These are phyloP conservation scores for Fusarium mexicanum DNA, from an alignment of 2,329 filamentous ascomycete genomes.

Conservation along the genomic window DNA sequence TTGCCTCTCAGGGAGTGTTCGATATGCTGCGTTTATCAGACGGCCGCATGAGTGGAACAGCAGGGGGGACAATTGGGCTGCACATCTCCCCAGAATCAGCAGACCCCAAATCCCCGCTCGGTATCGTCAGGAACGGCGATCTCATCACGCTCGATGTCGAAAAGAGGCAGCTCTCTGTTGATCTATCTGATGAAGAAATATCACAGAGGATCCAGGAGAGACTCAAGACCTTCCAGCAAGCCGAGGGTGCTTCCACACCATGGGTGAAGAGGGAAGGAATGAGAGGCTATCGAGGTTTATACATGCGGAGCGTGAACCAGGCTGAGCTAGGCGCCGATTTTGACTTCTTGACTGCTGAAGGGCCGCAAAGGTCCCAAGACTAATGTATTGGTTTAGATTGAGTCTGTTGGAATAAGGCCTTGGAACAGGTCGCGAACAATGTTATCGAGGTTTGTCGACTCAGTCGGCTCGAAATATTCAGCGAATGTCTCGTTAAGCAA, in stretches of 20 bases:
- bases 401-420: slow-evolving; percentile 48
- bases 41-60: slow-evolving; percentile 86
- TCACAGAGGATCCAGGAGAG: slow-evolving; percentile 67
- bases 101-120: slow-evolving; percentile 78
- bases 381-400: not conserved
- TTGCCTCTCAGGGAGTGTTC: slow-evolving; percentile 75
- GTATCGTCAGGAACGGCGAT: slow-evolving; percentile 80
- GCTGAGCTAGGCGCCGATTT: slow-evolving; percentile 69
- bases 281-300: slow-evolving; percentile 68
- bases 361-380: slow-evolving; percentile 27
- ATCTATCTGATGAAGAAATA: slow-evolving; percentile 77
- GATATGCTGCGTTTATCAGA: slow-evolving; percentile 90
- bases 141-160: slow-evolving; percentile 80
- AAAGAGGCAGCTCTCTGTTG: slow-evolving; percentile 65
- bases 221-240: slow-evolving; percentile 53
- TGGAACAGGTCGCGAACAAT: slow-evolving; percentile 50
- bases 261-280: slow-evolving; percentile 7
- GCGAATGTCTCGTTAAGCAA: slow-evolving; percentile 41
- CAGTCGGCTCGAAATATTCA: slow-evolving; percentile 43
- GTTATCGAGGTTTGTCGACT: slow-evolving; percentile 45
- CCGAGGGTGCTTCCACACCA: slow-evolving; percentile 35
- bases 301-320: slow-evolving; percentile 68
- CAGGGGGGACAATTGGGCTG: slow-evolving; percentile 88
- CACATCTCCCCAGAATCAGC: slow-evolving; percentile 90
- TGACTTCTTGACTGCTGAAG: slow-evolving; percentile 65